Conservation (phyloP, 768 basidiomycete genomes). For the Termitomyces sp. region DNA sequence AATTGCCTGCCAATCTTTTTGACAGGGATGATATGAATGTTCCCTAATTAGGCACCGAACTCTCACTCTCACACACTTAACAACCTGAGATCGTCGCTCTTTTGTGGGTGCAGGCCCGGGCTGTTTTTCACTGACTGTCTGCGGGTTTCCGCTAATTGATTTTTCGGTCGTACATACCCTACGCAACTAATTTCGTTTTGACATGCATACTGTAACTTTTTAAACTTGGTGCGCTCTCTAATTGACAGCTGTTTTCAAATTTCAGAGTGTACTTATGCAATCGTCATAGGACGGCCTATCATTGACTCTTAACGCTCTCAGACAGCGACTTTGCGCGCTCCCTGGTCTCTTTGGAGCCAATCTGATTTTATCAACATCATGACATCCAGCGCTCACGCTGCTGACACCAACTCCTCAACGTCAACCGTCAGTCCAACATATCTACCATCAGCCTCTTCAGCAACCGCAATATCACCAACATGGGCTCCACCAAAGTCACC, state of each 20-base stretch:
- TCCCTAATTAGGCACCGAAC: slow-evolving; percentile 9
- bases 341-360: not conserved
- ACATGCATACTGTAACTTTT: slow-evolving; percentile 5
- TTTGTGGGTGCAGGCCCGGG: not conserved
- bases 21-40: not conserved
- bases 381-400: slow-evolving; percentile 17
- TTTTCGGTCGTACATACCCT: not conserved
- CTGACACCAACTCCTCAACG: slow-evolving; percentile 15
- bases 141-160: not conserved
- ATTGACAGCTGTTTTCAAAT: slow-evolving; percentile 2
- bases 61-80: slow-evolving; percentile 3
- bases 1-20: not conserved
- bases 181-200: slow-evolving; percentile 1
- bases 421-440: slow-evolving; percentile 17
- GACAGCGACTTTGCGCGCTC: not conserved
- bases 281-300: slow-evolving; percentile 1
- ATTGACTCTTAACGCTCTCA: not conserved
- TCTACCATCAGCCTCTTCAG: slow-evolving; percentile 15
- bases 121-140: not conserved
- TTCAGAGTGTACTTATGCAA: slow-evolving; percentile 6
- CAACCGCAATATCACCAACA: slow-evolving; percentile 27
- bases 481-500: slow-evolving; percentile 71
- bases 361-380: slow-evolving; percentile 13
- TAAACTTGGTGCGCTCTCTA: not conserved
- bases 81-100: not conserved